Base-by-base conservation (phyloP, 306 rosid species). In the Chamaecrista fasciculata region DNA sequence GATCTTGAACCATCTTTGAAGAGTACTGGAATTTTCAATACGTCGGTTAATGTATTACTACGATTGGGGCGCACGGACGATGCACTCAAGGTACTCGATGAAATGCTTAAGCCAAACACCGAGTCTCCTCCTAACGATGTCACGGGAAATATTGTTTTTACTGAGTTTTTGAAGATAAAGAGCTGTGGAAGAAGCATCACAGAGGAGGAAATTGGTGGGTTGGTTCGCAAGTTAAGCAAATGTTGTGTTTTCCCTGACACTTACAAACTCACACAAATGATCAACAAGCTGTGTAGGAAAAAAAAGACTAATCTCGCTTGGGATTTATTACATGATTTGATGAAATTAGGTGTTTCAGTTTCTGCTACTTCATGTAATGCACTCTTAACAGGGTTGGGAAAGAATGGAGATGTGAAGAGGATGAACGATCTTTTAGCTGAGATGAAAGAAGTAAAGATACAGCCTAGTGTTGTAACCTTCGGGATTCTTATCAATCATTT, bases 281-380 rank as follows among this genome's bases (percentile, higher is more conserved):
- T 92, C 34, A 33, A 75, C 20, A 79, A 37, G 63, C 49, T 87
- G 37, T 90, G 98, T 77, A 11, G 81, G 77, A 79, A 78, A 16
- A 8, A 76, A 74, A 92, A 85, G 68, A 77, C 73, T 12, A 29
- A 16, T 58, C 11, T 25, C 4, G 96, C 96, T 16, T 87, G 96
- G 96, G 89, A 85, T 53, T 64, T 90, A 77, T 80, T 92, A 50
- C 73, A 78, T 46, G 40, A 29, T 42, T 72, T 87, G 62, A 83
- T 87, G 80, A 80, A 57, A 46, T 73, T 66, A 15, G 89, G 84
- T 26, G 89, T 89, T 78, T 53, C 39, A 5, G 85, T 86, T 37
- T 82, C 80, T 40, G 83, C 79, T 72, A 80, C 86, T 15, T 76
- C 91, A 3, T 90, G 91, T 73, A 90, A 93, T 80, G 96, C 90